Evolutionary conservation across 345 rosid species (phyloP), one percentile per base, ranked within the genome.

Genomic region (Aurinia saxatilis): DNA sequence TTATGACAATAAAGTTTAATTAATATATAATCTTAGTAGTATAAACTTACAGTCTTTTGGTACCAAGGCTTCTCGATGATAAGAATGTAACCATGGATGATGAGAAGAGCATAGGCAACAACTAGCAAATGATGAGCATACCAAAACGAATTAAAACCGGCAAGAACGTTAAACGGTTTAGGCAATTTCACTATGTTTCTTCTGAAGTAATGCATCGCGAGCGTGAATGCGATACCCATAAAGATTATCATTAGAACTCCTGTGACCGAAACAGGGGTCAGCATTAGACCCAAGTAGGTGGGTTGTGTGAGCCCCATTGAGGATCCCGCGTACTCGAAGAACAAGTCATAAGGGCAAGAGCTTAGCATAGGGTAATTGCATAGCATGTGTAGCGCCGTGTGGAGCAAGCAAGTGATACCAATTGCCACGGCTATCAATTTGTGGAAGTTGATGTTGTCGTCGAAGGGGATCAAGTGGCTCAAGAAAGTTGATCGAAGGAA

Each of bases 71-170:
- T 81, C 29, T 42, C 60, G 11, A 84, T 60, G 60, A 89, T 77
- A 54, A 92, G 88, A 80, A 77, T 76, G 79, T 78, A 80, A 49
- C 98, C 97, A 55, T 92, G 98, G 70, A 83, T 12, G 59, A 86
- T 44, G 9, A 87, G 61, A 25, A 89, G 80, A 30, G 78, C 59
- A 68, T 92, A 89, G 23, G 78, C 92, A 47, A 89, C 17, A 11
- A 54, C 73, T 36, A 92, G 77, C 84, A 89, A 74, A 71, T 92
- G 98, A 63, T 89, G 97, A 6, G 97, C 83, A 68, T 87, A 92
- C 98, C 98, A 89, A 51, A 92, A 92, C 42, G 96, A 65, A 78
- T 92, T 92, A 70, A 92, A 92, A 6, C 97, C 97, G 0, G 91
- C 91, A 57, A 89, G 68, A n/a, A 65, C 45, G 61, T 80, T 83